Evolutionary conservation across 2,329 filamentous ascomycete genomes (phyloP).

Genomic region (Beauveria sp.): DNA sequence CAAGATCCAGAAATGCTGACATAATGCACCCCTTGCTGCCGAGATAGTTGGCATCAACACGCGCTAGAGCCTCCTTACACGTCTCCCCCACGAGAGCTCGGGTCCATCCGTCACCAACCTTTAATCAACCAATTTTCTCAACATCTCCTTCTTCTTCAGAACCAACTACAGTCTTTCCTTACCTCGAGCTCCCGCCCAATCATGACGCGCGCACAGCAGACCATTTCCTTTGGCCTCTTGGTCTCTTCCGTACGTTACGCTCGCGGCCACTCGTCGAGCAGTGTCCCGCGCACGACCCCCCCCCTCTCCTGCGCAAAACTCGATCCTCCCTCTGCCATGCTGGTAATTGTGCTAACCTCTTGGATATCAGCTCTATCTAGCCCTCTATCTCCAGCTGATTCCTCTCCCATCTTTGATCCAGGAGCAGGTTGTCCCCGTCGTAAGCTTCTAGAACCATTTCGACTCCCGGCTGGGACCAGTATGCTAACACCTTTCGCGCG

Average conservation of each 20-base stretch:
- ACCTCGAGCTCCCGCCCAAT: slow-evolving; percentile 24
- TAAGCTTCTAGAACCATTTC: slow-evolving; percentile 40
- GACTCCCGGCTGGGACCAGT: neutral
- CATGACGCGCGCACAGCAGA: slow-evolving; percentile 94
- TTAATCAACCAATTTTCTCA: neutral
- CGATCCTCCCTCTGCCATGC: neutral
- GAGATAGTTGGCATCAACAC: slow-evolving; percentile 8
- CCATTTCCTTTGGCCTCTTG: slow-evolving; percentile 78
- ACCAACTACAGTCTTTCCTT: slow-evolving; percentile 12
- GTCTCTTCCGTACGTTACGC: slow-evolving; percentile 64
- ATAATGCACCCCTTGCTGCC: slow-evolving; percentile 9
- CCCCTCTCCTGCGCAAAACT: neutral
- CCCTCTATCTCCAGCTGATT: slow-evolving; percentile 74
- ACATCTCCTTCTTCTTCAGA: neutral
- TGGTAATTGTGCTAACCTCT: slow-evolving; percentile 13
- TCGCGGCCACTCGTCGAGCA: neutral
- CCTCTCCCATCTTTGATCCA: slow-evolving; percentile 73
- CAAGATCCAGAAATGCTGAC: slow-evolving; percentile 4
- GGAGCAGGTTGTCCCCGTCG: slow-evolving; percentile 79
- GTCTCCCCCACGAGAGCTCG: neutral
- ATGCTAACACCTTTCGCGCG: neutral
- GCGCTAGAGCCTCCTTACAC: slow-evolving; percentile 12
- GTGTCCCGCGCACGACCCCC: neutral
- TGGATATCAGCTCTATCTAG: slow-evolving; percentile 70
- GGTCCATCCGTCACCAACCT: neutral